phyloP scores from a whole-genome alignment of 2,329 filamentous ascomycete species.

The Curvularia eragrostidis region DNA sequence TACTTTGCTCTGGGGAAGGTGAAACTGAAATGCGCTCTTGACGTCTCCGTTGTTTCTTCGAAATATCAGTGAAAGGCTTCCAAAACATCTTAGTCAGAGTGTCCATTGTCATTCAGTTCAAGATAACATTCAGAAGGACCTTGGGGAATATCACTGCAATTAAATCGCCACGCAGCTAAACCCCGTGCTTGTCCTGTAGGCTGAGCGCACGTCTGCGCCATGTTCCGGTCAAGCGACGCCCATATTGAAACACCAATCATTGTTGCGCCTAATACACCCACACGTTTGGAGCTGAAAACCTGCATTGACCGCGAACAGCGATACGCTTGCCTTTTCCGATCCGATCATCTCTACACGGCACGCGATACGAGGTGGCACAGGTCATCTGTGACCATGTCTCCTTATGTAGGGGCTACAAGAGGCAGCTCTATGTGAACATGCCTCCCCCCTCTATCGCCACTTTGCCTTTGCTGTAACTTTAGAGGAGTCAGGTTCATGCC shows the following conservation, averaged over 20 bases:
- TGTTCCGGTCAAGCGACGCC: not conserved
- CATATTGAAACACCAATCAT: constrained; percentile 3
- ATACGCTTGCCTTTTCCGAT: not conserved
- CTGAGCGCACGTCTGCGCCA: not conserved
- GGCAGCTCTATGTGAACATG: not conserved
- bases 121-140: not conserved
- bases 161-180: not conserved
- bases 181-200: not conserved
- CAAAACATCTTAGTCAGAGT: not conserved
- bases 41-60: not conserved
- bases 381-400: not conserved
- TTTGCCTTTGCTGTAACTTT: not conserved
- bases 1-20: not conserved
- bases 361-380: not conserved
- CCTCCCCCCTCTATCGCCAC: not conserved
- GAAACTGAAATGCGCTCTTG: too few relatives aligned
- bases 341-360: not conserved
- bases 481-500: not conserved
- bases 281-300: not conserved
- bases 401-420: not conserved
- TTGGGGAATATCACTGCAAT: not conserved
- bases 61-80: not conserved
- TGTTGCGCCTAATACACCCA: not conserved
- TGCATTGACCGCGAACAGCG: not conserved
- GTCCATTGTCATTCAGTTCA: not conserved